These are phyloP conservation scores for Chlorella sp. DNA, from an alignment of 139 green algal species.

Conservation along the genomic window DNA sequence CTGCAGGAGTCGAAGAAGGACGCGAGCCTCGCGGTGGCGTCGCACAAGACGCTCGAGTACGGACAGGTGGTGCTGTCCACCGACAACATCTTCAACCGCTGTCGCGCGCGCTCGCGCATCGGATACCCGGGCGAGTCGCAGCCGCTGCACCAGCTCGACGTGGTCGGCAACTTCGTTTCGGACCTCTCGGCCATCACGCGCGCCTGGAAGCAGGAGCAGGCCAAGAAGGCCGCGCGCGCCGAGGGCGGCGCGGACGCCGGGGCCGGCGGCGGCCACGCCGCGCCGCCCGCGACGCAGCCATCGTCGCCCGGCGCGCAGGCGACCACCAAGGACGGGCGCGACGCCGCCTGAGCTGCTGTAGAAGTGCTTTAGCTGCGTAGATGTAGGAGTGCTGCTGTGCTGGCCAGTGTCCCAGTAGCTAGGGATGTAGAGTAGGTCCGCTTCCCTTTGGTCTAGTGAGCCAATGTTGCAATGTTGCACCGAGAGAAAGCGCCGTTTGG, in stretches of 20 bases:
- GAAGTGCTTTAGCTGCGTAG: too few species aligned
- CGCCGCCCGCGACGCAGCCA: not conserved
- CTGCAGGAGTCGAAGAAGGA: constrained; percentile 67
- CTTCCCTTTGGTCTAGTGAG: too few species aligned
- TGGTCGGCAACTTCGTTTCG: constrained; percentile 77
- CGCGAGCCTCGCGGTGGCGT: constrained; percentile 51
- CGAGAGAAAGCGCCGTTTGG: too few species aligned
- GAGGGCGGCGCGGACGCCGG: not conserved
- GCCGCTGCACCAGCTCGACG: constrained; percentile 75
- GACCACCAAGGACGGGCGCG: too few species aligned
- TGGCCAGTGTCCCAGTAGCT: too few species aligned
- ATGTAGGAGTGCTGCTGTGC: too few species aligned
- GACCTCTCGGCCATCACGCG: constrained; percentile 65
- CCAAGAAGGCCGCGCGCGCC: not conserved
- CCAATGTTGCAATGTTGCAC: too few species aligned
- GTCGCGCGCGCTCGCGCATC: constrained; percentile 43
- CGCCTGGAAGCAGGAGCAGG: not conserved
- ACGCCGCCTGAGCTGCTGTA: too few species aligned
- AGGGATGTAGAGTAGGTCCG: too few species aligned
- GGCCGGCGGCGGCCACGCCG: too few species aligned
- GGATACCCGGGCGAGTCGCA: constrained; percentile 57
- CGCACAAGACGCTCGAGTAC: constrained; percentile 72
- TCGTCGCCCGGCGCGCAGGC: too few species aligned
- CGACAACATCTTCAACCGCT: constrained; percentile 76
- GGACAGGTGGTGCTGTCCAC: constrained; percentile 79